Base-by-base conservation (phyloP, 2,329 filamentous ascomycete species). In the Ampelomyces quisqualis region DNA sequence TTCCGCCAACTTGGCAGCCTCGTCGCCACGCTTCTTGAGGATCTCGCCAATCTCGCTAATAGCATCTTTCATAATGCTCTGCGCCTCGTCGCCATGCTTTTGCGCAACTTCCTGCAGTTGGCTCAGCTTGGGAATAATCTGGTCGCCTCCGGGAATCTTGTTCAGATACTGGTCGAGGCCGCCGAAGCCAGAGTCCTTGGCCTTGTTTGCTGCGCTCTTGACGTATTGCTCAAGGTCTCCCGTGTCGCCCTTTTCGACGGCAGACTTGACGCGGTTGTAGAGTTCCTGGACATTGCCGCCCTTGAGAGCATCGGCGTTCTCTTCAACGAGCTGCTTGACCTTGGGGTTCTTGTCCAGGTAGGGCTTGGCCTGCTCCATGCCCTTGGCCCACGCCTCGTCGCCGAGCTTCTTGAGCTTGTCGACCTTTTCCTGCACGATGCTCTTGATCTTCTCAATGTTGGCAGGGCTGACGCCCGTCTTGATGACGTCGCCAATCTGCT, bases 271-370 rank as follows among this genome's bases (percentile, higher is more conserved):
- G 62, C 81, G 79, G 36, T 80, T 70, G 58, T 84, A 84, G 0
- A 88, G 65, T 53, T 87, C 80, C 34, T 73, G 71, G 10, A 80
- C 69, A 53, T 88, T 84, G 11, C 84, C 85, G 47, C 80, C 71
- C 71, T 85, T 88, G 34, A 90, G 69, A 0, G 76, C 68, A 40
- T 86, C 81, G 32, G 77, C 75, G 65, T 90, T 90, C 59, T 85
- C 73, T 71, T 88, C 84, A 1, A 90, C 62, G 0, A 88, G 65
- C 67, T 88, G 74, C 73, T 88, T 89, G 43, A 87, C 70, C 70
- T 86, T 74, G n/a, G 85, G 84, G 67, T 80, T 86, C 75, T 88
- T 88, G 53, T 89, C 85, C 1, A 90, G 75, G 44, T 81, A 79
- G 0, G 85, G 84, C 72, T 86, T 82, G 23, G 80, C 82, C 67